phyloP scores from a whole-genome alignment of 1,284 basidiomycete genomes.

The Tausonia pullulans region DNA sequence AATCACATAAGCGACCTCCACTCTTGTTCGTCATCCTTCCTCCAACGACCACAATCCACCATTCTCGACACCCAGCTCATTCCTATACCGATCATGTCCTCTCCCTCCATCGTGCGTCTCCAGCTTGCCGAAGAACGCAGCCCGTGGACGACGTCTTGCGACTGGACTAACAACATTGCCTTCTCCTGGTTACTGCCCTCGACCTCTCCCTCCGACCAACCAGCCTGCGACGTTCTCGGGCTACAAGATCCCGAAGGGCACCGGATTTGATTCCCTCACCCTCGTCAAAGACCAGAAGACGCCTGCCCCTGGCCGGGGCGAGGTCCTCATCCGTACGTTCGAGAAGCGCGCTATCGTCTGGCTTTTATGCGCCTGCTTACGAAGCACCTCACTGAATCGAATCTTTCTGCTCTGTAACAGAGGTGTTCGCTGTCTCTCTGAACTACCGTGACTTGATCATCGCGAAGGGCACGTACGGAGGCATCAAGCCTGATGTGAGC shows the following conservation, averaged over 20 bases:
- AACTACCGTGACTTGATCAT: slow-evolving; percentile 1
- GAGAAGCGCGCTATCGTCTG: neutral
- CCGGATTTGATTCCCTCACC: neutral
- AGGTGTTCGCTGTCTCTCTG: neutral
- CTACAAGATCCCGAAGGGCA: neutral
- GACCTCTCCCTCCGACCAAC: too few relatives aligned
- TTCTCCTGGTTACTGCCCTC: too few relatives aligned
- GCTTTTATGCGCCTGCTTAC: neutral
- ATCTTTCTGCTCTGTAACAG: neutral
- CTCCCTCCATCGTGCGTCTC: too few relatives aligned
- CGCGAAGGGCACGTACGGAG: neutral
- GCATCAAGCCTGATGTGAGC: neutral
- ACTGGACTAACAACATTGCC: too few relatives aligned
- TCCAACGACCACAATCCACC: too few relatives aligned
- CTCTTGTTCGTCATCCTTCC: too few relatives aligned
- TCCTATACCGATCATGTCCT: too few relatives aligned
- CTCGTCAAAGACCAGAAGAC: neutral
- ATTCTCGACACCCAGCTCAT: too few relatives aligned
- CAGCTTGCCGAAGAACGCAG: too few relatives aligned
- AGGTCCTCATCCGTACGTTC: neutral
- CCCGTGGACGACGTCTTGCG: too few relatives aligned
- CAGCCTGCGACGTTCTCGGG: neutral
- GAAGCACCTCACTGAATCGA: neutral
- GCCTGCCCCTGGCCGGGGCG: neutral
- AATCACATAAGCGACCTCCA: too few relatives aligned